phyloP scores from a whole-genome alignment of 2,329 filamentous ascomycete species.

The Epichloe scottii region DNA sequence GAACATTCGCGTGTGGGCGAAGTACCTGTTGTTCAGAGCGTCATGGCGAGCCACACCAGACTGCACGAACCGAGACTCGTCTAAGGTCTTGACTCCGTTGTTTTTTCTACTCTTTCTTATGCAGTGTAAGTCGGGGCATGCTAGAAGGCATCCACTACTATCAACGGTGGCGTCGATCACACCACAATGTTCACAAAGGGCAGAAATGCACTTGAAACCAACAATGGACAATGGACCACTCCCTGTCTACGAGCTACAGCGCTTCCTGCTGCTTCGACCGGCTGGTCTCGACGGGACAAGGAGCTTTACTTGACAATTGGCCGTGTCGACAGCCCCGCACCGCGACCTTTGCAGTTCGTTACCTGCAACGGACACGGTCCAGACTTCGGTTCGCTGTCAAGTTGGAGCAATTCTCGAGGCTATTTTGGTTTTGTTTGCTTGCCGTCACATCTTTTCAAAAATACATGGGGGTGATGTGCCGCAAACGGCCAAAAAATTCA shows the following conservation, averaged over 20 bases:
- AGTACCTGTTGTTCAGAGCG: constrained; percentile 1
- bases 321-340: not conserved
- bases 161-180: constrained; percentile 3
- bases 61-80: not conserved
- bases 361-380: not conserved
- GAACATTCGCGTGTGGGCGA: not conserved
- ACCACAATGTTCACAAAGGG: not conserved
- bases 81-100: constrained; percentile 5
- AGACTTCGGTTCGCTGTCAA: not conserved
- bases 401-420: not conserved
- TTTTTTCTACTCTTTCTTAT: constrained; percentile 6
- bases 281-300: not conserved
- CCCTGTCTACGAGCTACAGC: not conserved
- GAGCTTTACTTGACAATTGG: not conserved
- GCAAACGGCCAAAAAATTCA: constrained; percentile 2
- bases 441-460: not conserved
- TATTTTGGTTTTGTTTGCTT: constrained; percentile 4
- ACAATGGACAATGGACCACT: not conserved
- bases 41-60: constrained; percentile 5
- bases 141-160: constrained; percentile 3
- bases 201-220: constrained; percentile 1
- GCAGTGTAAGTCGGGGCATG: constrained; percentile 2
- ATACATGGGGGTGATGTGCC: not conserved
- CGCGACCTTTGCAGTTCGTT: not conserved
- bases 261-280: not conserved